Evolutionary conservation across 2,329 filamentous ascomycete genomes (phyloP).

Genomic region (Epichloe gansuensis): DNA sequence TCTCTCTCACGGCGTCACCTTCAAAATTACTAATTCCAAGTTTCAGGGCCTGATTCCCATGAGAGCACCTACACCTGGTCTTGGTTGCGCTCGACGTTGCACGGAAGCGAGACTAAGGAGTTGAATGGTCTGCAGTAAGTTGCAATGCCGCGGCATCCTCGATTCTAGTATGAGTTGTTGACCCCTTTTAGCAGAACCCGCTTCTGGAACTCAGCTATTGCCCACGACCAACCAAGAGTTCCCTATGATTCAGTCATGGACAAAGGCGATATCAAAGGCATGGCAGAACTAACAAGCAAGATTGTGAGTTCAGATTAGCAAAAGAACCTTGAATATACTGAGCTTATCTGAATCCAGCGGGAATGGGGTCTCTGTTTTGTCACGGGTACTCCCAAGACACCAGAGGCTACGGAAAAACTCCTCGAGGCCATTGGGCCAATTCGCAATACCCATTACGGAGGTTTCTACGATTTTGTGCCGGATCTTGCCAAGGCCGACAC

Average conservation of each 20-base stretch:
- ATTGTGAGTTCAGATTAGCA: slow-evolving; percentile 37
- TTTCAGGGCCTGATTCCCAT: slow-evolving; percentile 57
- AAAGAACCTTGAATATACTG: background rate
- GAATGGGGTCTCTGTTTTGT: slow-evolving; percentile 68
- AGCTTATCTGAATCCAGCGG: slow-evolving; percentile 33
- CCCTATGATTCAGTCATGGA: slow-evolving; percentile 48
- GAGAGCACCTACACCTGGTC: slow-evolving; percentile 51
- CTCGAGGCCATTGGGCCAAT: slow-evolving; percentile 77
- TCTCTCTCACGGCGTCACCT: too few species aligned
- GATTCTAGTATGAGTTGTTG: background rate
- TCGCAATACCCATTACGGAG: slow-evolving; percentile 81
- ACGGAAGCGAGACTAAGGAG: slow-evolving; percentile 22
- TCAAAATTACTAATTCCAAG: background rate
- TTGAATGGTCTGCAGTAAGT: slow-evolving; percentile 9
- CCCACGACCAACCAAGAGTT: slow-evolving; percentile 42
- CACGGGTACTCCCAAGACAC: slow-evolving; percentile 49
- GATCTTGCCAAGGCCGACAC: slow-evolving; percentile 81
- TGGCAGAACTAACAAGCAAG: slow-evolving; percentile 49
- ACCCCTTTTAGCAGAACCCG: background rate
- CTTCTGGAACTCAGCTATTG: slow-evolving; percentile 20
- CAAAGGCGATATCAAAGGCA: slow-evolving; percentile 29
- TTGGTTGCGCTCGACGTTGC: slow-evolving; percentile 23
- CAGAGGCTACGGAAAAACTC: slow-evolving; percentile 59
- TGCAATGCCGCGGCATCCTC: background rate
- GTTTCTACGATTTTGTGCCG: slow-evolving; percentile 68